These are phyloP conservation scores for Neurospora crassa DNA, from an alignment of 2,329 filamentous ascomycete species.

Conservation along the genomic window DNA sequence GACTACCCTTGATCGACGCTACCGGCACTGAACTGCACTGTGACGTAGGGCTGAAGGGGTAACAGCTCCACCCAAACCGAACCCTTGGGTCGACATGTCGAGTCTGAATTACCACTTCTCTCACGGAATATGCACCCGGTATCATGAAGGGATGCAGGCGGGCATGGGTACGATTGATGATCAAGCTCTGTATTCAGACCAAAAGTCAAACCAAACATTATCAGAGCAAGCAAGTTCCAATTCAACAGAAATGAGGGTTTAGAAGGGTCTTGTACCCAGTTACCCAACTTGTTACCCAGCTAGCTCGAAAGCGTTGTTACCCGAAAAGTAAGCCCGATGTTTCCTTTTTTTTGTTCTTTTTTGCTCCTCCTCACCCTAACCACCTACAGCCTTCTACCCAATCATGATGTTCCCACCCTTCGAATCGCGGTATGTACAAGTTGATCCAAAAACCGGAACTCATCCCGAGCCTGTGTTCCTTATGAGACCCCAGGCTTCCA, in stretches of 20 bases:
- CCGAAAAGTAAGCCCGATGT: background rate
- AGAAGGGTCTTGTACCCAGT: background rate
- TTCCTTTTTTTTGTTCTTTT: background rate
- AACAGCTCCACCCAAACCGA: background rate
- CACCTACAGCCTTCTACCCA: background rate
- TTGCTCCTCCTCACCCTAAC: background rate
- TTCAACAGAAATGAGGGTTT: background rate
- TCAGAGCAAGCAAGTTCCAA: background rate
- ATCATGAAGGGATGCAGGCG: background rate
- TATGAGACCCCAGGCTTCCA: background rate
- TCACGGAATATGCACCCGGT: background rate
- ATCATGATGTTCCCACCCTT: background rate
- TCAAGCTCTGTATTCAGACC: background rate
- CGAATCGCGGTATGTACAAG: background rate
- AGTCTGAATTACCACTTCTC: background rate
- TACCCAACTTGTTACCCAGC: background rate
- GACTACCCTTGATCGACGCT: background rate
- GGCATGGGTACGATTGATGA: background rate
- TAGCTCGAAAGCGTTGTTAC: background rate
- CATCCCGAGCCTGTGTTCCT: background rate
- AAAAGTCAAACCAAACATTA: background rate
- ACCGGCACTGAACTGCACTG: background rate
- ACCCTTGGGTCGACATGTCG: background rate
- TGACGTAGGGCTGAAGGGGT: background rate
- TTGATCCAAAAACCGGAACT: background rate